Percentiles rank a stretch among this genome's conserved stretches.
These are phyloP conservation scores for Lyophyllum semitale DNA, from an alignment of 768 basidiomycete species.

Conservation along the genomic window DNA sequence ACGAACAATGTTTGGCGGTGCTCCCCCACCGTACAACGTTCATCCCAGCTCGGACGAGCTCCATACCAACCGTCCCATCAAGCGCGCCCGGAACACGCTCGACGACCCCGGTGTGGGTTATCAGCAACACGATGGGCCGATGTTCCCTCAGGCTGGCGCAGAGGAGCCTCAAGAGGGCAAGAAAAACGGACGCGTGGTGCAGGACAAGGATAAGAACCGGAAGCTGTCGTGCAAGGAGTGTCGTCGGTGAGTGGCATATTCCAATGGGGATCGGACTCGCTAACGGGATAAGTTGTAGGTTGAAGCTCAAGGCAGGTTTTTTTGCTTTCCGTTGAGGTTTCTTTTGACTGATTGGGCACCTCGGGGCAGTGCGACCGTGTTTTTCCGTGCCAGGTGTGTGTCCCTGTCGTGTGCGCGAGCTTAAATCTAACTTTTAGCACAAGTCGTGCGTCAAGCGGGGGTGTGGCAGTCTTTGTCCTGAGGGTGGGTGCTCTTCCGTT, in stretches of 20 bases:
- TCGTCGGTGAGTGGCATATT: constrained; percentile 36
- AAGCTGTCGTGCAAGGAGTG: constrained; percentile 54
- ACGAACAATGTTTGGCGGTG: constrained; percentile 27
- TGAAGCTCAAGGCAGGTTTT: constrained; percentile 48
- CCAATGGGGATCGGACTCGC: no score
- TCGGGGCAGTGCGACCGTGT: constrained; percentile 64
- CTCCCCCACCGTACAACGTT: constrained; percentile 11
- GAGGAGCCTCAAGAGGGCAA: constrained; percentile 1
- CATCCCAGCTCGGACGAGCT: background rate
- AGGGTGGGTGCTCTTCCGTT: constrained; percentile 37
- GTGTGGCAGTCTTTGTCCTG: constrained; percentile 63
- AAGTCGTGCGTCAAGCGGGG: constrained; percentile 68
- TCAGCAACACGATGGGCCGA: background rate
- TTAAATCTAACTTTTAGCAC: constrained; percentile 17
- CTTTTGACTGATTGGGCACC: constrained; percentile 4
- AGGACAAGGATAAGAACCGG: constrained; percentile 46
- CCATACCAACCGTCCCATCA: background rate
- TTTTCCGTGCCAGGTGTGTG: constrained; percentile 57
- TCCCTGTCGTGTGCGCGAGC: background rate
- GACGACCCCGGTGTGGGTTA: background rate
- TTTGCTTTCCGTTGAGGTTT: background rate
- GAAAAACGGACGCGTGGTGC: constrained; percentile 4
- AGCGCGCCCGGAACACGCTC: constrained; percentile 5
- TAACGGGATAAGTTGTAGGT: constrained; percentile 23
- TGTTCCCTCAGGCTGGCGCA: background rate